A percentile compares a stretch with the other conserved stretches of the same genome.
phyloP scores from a whole-genome alignment of 768 basidiomycete species.

The Neoboletus brunneissimus region DNA sequence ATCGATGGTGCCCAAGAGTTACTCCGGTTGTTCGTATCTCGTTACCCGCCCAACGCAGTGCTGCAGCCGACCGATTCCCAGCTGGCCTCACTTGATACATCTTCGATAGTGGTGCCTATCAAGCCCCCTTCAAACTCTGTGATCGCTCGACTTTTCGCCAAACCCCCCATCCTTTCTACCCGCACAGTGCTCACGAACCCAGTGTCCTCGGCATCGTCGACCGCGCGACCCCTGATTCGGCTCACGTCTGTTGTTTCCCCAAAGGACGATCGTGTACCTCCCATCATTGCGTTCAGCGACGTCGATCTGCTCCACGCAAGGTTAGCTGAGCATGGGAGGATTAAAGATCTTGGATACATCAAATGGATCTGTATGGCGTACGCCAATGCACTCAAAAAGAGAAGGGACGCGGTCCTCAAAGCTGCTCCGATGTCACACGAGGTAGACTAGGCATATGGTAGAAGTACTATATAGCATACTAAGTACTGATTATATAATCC shows the following conservation, averaged over 20 bases:
- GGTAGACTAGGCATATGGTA: conserved; percentile 6
- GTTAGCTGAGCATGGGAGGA: conserved; percentile 45
- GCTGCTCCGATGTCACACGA: conserved; percentile 3
- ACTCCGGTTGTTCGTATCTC: conserved; percentile 57
- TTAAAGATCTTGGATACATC: conserved; percentile 59
- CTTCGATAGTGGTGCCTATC: background rate
- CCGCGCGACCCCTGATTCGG: conserved; percentile 64
- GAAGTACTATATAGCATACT: background rate
- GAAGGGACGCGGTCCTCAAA: conserved; percentile 47
- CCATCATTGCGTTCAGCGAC: conserved; percentile 72
- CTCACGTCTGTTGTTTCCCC: conserved; percentile 56
- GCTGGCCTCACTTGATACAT: background rate
- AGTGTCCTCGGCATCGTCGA: conserved; percentile 21
- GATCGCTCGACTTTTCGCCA: conserved; percentile 30
- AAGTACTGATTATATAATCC: too few relatives aligned
- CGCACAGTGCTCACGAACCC: conserved; percentile 47
- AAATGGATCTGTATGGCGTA: conserved; percentile 76
- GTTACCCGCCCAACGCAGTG: conserved; percentile 61
- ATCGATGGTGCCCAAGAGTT: conserved; percentile 52
- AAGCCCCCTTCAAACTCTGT: conserved; percentile 4
- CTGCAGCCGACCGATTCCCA: conserved; percentile 31
- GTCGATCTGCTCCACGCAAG: conserved; percentile 78
- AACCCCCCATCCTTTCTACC: conserved; percentile 53
- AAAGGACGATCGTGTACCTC: conserved; percentile 78
- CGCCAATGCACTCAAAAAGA: conserved; percentile 57